A percentile compares a stretch with the other conserved stretches of the same genome.
These are phyloP conservation scores for Fusarium concolor DNA, from an alignment of 2,329 filamentous ascomycete species.

Conservation along the genomic window DNA sequence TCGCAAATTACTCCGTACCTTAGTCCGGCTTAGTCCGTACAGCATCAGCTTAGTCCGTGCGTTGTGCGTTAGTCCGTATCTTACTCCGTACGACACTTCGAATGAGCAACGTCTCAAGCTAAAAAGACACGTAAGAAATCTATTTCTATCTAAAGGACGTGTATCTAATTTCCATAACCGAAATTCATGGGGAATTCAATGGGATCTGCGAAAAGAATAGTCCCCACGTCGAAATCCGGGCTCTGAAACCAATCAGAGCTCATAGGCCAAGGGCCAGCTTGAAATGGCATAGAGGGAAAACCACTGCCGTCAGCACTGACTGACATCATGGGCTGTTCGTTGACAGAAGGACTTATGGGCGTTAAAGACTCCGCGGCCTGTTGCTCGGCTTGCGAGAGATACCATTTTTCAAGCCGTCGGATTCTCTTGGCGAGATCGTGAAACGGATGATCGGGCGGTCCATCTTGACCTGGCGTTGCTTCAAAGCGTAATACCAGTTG, in stretches of 20 bases:
- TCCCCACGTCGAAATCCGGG: constrained; percentile 19
- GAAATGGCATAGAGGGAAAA: constrained; percentile 1
- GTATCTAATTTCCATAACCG: neutral
- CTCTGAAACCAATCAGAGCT: constrained; percentile 11
- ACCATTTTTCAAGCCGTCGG: constrained; percentile 35
- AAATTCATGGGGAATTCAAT: constrained; percentile 18
- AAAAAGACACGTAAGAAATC: no score
- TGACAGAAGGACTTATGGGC: neutral
- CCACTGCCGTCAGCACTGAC: neutral
- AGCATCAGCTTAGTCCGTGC: neutral
- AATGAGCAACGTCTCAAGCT: no score
- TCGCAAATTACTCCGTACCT: neutral
- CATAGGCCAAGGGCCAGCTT: neutral
- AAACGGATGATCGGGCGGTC: constrained; percentile 36
- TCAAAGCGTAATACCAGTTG: constrained; percentile 47
- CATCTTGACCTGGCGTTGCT: constrained; percentile 16
- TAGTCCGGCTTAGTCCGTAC: constrained; percentile 7
- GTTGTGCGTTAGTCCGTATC: constrained; percentile 2
- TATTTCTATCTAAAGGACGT: no score
- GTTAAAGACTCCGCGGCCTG: neutral
- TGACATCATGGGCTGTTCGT: neutral
- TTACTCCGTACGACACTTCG: constrained; percentile 10
- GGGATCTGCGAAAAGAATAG: constrained; percentile 36
- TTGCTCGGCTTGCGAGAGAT: constrained; percentile 7
- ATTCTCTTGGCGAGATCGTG: constrained; percentile 34